Evolutionary conservation across 163 green algal species (phyloP).

Genomic region (Chlamydomonas reinhardtii): DNA sequence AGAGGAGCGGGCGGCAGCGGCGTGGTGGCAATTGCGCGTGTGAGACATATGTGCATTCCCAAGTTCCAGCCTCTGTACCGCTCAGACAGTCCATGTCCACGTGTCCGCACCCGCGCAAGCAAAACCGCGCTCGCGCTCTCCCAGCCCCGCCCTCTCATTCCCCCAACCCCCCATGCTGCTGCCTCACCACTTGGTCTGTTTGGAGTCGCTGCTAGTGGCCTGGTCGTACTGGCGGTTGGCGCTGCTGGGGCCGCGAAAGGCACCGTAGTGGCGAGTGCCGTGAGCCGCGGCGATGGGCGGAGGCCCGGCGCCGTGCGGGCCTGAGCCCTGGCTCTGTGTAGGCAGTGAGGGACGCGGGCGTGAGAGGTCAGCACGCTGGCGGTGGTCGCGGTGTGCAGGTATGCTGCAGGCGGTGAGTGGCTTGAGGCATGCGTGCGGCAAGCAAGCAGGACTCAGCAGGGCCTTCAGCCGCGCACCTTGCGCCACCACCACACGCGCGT

Average conservation of each 20-base stretch:
- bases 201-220: constrained; percentile 41
- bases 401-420: too few relatives aligned
- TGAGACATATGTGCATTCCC: too few relatives aligned
- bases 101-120: too few relatives aligned
- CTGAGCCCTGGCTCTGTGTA: constrained; percentile 29
- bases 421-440: too few relatives aligned
- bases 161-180: background rate
- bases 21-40: too few relatives aligned
- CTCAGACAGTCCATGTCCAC: too few relatives aligned
- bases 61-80: too few relatives aligned
- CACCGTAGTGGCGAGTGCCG: background rate
- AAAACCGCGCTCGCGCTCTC: too few relatives aligned
- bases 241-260: constrained; percentile 33
- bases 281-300: background rate
- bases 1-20: background rate
- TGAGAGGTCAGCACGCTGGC: too few relatives aligned
- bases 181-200: constrained; percentile 66
- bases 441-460: too few relatives aligned
- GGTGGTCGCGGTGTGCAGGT: too few relatives aligned
- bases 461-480: constrained; percentile 47
- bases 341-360: too few relatives aligned
- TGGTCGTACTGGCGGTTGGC: constrained; percentile 30
- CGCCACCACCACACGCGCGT: constrained; percentile 83
- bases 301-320: background rate
- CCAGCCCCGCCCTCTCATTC: background rate